Conservation (phyloP, 2,329 filamentous ascomycete genomes). For the Microcyclospora pomicola region DNA sequence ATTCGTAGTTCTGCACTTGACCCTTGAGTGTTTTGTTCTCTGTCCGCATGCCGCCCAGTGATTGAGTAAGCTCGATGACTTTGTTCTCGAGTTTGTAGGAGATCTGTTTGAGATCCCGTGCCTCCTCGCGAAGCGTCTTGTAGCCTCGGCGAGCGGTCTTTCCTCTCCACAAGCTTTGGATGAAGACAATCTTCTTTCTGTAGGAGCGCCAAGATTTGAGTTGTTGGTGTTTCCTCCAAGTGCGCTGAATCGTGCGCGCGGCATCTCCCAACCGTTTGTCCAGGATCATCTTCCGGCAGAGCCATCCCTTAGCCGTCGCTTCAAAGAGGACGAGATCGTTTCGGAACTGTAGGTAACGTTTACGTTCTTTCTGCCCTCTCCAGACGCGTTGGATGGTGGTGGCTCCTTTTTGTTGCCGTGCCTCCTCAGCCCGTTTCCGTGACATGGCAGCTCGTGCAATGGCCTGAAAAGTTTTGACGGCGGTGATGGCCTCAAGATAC, state of each 20-base stretch:
- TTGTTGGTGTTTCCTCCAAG: constrained; percentile 70
- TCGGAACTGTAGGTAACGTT: constrained; percentile 62
- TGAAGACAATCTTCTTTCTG: constrained; percentile 73
- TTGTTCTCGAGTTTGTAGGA: constrained; percentile 99
- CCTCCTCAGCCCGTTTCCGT: constrained; percentile 62
- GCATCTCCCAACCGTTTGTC: constrained; percentile 89
- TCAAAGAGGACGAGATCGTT: constrained; percentile 79
- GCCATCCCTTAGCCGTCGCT: constrained; percentile 79
- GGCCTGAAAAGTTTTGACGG: constrained; percentile 70
- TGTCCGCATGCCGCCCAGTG: constrained; percentile 76
- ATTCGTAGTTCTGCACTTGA: constrained; percentile 92
- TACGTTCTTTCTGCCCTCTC: constrained; percentile 83
- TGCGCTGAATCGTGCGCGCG: constrained; percentile 76
- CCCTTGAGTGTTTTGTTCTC: constrained; percentile 82
- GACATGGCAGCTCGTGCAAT: constrained; percentile 64
- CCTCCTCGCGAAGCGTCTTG: constrained; percentile 85
- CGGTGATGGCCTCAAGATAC: constrained; percentile 73
- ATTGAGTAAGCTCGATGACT: constrained; percentile 94
- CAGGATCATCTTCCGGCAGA: constrained; percentile 82
- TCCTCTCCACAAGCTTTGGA: constrained; percentile 89
- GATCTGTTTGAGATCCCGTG: constrained; percentile 96
- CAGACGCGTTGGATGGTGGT: constrained; percentile 92
- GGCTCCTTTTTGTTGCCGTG: constrained; percentile 70
- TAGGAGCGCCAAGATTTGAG: constrained; percentile 75
- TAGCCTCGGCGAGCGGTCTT: constrained; percentile 68